Evolutionary conservation across 192 early-diverging fungal genomes (phyloP).

Genomic region (Backusella parvicylindrica): DNA sequence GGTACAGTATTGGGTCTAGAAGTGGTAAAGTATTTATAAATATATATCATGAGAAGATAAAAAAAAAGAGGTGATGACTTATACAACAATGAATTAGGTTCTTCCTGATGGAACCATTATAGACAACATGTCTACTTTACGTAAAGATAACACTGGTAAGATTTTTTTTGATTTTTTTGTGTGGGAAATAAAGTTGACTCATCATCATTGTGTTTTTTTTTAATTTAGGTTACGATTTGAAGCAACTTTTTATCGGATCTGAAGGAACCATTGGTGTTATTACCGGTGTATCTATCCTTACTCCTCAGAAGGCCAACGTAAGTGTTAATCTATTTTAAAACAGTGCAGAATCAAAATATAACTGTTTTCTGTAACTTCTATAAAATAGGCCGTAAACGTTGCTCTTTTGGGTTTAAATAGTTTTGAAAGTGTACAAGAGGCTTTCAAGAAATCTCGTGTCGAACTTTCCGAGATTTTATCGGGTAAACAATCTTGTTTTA

Average conservation of each 20-base stretch:
- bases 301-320: constrained; percentile 71
- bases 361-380: background rate
- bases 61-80: background rate
- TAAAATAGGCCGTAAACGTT: constrained; percentile 56
- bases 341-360: background rate
- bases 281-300: constrained; percentile 87
- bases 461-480: constrained; percentile 91
- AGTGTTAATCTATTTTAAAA: background rate
- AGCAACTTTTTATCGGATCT: constrained; percentile 98
- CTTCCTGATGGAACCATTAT: constrained; percentile 90
- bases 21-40: constrained; percentile 52
- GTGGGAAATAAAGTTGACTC: constrained; percentile 3
- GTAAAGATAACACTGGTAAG: constrained; percentile 94
- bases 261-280: constrained; percentile 97
- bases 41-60: no score
- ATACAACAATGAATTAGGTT: constrained; percentile 39
- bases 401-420: constrained; percentile 76
- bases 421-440: constrained; percentile 80
- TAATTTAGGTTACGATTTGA: constrained; percentile 79
- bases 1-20: constrained; percentile 95
- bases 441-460: constrained; percentile 71
- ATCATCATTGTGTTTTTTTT: background rate
- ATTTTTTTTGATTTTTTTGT: background rate
- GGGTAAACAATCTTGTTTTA: constrained; percentile 19
- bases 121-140: constrained; percentile 75